Percentiles rank a stretch among this genome's conserved stretches.
phyloP scores from a whole-genome alignment of 768 basidiomycete genomes.

The Xerocomellus chrysenteron region DNA sequence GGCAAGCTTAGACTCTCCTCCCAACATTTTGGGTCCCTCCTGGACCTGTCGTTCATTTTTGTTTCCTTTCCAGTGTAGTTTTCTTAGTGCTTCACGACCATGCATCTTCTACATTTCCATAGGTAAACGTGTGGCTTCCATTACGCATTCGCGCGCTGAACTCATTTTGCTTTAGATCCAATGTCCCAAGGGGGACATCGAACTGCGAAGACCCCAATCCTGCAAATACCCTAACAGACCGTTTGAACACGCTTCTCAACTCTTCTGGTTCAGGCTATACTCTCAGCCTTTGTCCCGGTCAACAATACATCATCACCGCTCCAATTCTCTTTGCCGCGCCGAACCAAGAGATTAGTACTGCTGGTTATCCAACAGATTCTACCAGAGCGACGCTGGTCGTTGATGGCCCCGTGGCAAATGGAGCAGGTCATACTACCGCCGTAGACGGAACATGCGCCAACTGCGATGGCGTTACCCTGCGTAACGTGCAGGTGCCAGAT shows the following conservation, averaged over 20 bases:
- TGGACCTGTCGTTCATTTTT: neutral
- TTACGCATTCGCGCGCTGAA: conserved; percentile 1
- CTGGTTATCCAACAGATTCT: conserved; percentile 68
- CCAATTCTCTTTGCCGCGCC: conserved; percentile 65
- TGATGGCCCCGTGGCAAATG: conserved; percentile 58
- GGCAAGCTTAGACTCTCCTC: neutral
- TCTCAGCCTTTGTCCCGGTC: conserved; percentile 62
- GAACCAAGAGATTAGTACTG: conserved; percentile 80
- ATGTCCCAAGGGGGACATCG: neutral
- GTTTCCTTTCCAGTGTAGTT: neutral
- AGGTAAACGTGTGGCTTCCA: conserved; percentile 6
- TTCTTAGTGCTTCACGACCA: neutral
- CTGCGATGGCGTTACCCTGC: conserved; percentile 60
- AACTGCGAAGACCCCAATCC: conserved; percentile 50
- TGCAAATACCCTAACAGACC: conserved; percentile 58
- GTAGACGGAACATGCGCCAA: conserved; percentile 62
- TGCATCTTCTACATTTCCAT: conserved; percentile 8
- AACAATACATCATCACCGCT: conserved; percentile 61
- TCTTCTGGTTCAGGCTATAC: conserved; percentile 65
- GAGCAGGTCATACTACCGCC: conserved; percentile 69
- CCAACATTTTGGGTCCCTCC: neutral
- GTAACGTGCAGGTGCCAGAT: conserved; percentile 64
- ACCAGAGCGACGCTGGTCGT: conserved; percentile 71
- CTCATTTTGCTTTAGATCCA: conserved; percentile 1
- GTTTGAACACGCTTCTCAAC: conserved; percentile 62